Evolutionary conservation across 2,329 filamentous ascomycete species (phyloP), one percentile per base, ranked within the genome.

Genomic region (Leptosphaerulina australis): DNA sequence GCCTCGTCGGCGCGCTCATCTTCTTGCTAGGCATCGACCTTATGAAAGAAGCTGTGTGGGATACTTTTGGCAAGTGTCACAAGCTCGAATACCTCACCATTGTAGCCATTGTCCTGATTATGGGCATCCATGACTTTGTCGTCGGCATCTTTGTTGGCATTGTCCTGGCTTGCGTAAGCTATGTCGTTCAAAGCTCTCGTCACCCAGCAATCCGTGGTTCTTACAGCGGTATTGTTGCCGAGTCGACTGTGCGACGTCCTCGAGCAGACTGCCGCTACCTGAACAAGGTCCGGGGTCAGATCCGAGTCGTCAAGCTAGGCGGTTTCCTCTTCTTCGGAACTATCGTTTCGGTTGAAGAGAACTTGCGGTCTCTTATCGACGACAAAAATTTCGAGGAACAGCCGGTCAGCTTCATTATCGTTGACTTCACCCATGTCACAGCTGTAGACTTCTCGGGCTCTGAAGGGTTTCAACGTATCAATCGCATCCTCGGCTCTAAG

Each of bases 241-340:
- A 90, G 25, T 97, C 94, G 1, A 97, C 94, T 0, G 94, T 99
- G 21, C 84, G 94, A 44, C 86, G 94, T 44, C 96, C 96, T 60
- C 90, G 90, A 0, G 86, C 91, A 3, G 94, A 99, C 63, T 87
- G 92, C 53, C 85, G 88, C 51, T 99, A 94, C 67, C 78, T 99
- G 3, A 86, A 87, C 53, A 83, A 93, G 58, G 92, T 94, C 12
- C 92, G 93, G 3, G 83, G 84, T 24, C 94, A 99, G 69, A 94
- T 95, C 25, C 88, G 90, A 50, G 86, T 97, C 39, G 88, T 96
- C 65, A 97, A 97, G 72, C 81, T 99, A 12, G 88, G 89, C 0
- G 93, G 94, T 0, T 97, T 93, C 67, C 83, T 99, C n/a, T 99
- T 99, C 79, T 99, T 99, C 62, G 94, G 94, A 12, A 97, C 92